Percentiles rank a stretch among this genome's conserved stretches.
Evolutionary conservation across 371 early-diverging fungal species (phyloP).

Genomic region (Actinomucor elegans): DNA sequence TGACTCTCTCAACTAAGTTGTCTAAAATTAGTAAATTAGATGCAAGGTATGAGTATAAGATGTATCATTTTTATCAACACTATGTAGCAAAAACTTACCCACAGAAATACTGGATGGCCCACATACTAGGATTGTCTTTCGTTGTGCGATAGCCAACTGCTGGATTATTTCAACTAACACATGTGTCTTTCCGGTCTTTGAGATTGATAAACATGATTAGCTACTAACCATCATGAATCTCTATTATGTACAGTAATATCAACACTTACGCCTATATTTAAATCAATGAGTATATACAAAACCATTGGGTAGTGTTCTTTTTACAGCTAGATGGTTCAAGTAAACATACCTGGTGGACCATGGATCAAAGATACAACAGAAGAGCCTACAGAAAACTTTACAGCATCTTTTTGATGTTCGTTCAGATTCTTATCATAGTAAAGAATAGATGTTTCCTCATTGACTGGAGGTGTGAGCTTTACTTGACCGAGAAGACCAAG

Average conservation of each 20-base stretch:
- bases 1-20: slow-evolving; percentile 77
- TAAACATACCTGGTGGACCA: slow-evolving; percentile 73
- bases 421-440: slow-evolving; percentile 69
- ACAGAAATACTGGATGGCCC: slow-evolving; percentile 93
- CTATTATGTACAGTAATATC: not conserved
- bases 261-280: not conserved
- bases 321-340: no score
- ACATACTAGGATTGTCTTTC: slow-evolving; percentile 80
- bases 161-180: slow-evolving; percentile 85
- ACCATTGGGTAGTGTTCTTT: not conserved
- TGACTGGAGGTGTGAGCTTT: no score
- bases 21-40: slow-evolving; percentile 39
- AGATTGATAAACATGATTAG: no score
- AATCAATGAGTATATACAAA: not conserved
- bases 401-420: slow-evolving; percentile 70
- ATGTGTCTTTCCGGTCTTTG: slow-evolving; percentile 93
- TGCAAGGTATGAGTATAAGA: not conserved
- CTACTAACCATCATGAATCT: no score
- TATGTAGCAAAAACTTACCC: no score
- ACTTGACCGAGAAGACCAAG: not conserved
- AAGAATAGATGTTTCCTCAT: no score
- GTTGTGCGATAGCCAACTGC: slow-evolving; percentile 57
- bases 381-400: slow-evolving; percentile 60
- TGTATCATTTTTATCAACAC: no score
- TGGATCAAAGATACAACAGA: slow-evolving; percentile 76